A percentile compares a stretch with the other conserved stretches of the same genome.
Conservation (phyloP, 2,329 filamentous ascomycete genomes). For the Diaporthe aspalathi region DNA sequence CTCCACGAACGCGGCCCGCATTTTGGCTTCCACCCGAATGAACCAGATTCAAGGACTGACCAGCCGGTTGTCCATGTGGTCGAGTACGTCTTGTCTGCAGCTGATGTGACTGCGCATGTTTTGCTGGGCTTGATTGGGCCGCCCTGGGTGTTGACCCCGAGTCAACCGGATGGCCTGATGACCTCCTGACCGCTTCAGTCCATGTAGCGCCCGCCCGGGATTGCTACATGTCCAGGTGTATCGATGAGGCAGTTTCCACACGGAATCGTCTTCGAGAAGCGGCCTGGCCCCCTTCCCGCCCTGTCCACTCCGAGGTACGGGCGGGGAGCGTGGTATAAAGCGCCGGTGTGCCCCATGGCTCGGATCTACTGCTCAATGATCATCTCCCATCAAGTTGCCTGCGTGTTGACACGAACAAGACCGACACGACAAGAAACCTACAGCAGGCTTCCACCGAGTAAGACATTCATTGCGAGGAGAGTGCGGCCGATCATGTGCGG, state of each 20-base stretch:
- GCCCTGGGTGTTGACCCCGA: background rate
- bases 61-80: background rate
- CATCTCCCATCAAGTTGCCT: background rate
- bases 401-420: constrained; percentile 4
- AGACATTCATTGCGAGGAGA: background rate
- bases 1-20: constrained; percentile 2
- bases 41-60: constrained; percentile 25
- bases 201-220: background rate
- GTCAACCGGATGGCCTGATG: background rate
- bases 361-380: background rate
- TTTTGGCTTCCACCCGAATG: constrained; percentile 12
- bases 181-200: constrained; percentile 17
- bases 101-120: constrained; percentile 19
- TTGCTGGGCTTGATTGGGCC: constrained; percentile 15
- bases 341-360: background rate
- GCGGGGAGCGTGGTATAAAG: background rate
- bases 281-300: background rate
- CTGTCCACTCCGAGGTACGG: background rate
- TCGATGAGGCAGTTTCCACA: constrained; percentile 29
- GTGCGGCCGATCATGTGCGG: constrained; percentile 24
- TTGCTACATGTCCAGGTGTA: background rate
- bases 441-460: too few relatives aligned
- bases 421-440: background rate
- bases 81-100: constrained; percentile 4
- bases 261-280: background rate